phyloP scores from a whole-genome alignment of 2,329 filamentous ascomycete species.

The Zalaria obscura region DNA sequence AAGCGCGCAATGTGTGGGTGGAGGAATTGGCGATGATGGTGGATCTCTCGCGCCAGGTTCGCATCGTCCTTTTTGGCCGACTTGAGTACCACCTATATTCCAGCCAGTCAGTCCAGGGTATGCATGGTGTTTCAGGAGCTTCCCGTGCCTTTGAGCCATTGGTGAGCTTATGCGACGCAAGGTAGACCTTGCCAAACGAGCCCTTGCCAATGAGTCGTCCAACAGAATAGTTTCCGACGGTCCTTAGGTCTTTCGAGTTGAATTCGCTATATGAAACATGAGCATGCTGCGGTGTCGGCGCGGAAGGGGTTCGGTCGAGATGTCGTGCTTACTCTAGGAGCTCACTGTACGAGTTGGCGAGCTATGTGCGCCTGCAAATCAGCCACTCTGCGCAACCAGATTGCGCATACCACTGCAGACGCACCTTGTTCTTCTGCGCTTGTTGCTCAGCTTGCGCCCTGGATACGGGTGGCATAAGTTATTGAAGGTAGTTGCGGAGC shows the following conservation, averaged over 20 bases:
- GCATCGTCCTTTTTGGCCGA: slow-evolving; percentile 91
- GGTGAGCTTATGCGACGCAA: slow-evolving; percentile 90
- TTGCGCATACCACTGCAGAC: not conserved
- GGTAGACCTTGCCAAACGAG: slow-evolving; percentile 95
- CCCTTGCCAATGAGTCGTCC: slow-evolving; percentile 91
- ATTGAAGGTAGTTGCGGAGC: not conserved
- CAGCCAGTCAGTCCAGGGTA: not conserved
- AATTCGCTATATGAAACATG: slow-evolving; percentile 56
- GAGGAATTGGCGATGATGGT: slow-evolving; percentile 94
- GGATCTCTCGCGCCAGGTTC: slow-evolving; percentile 92
- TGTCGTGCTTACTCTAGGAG: slow-evolving; percentile 63
- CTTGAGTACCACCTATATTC: slow-evolving; percentile 78
- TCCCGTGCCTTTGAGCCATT: slow-evolving; percentile 85
- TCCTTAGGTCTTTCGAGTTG: slow-evolving; percentile 75
- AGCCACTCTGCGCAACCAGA: slow-evolving; percentile 1
- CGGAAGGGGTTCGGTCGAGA: slow-evolving; percentile 1
- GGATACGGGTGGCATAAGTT: slow-evolving; percentile 16
- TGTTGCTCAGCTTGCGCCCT: slow-evolving; percentile 20
- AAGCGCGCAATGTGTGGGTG: slow-evolving; percentile 93
- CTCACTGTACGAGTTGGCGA: slow-evolving; percentile 93
- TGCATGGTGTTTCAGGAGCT: not conserved
- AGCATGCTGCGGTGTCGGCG: slow-evolving; percentile 1
- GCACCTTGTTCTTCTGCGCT: slow-evolving; percentile 19
- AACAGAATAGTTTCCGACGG: slow-evolving; percentile 87
- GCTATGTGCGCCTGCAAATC: slow-evolving; percentile 37